Evolutionary conservation across 441 rosid genomes (phyloP).

Genomic region (Adansonia grandidieri): DNA sequence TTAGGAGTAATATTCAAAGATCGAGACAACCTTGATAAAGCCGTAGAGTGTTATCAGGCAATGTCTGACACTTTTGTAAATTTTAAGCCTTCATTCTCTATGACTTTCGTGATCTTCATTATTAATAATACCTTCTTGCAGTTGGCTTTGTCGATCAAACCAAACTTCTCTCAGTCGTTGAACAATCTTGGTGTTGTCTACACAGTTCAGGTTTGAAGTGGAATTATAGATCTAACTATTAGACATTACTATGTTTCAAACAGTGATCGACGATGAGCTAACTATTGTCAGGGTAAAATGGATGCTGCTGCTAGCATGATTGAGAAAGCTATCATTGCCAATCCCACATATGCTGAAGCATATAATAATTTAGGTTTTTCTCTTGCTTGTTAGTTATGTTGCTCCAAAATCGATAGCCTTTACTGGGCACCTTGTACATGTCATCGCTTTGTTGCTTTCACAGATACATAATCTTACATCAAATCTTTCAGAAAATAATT

Average conservation of each 20-base stretch:
- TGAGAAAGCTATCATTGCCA: constrained; percentile 93
- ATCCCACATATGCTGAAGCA: constrained; percentile 97
- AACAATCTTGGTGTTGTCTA: constrained; percentile 99
- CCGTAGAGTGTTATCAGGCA: constrained; percentile 99
- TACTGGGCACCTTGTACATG: background rate
- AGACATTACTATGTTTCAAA: constrained; percentile 18
- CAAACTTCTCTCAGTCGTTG: constrained; percentile 94
- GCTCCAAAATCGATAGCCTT: background rate
- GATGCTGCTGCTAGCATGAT: constrained; percentile 99
- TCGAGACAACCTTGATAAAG: constrained; percentile 98
- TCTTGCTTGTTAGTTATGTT: constrained; percentile 27
- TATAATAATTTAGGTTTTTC: constrained; percentile 88
- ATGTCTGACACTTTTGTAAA: constrained; percentile 29
- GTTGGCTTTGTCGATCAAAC: constrained; percentile 96
- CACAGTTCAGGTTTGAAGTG: constrained; percentile 88
- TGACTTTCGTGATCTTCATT: constrained; percentile 18
- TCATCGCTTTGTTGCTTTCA: background rate
- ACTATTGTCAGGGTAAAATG: constrained; percentile 86
- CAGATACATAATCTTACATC: background rate
- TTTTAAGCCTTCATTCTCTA: constrained; percentile 23
- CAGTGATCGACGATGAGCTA: constrained; percentile 28
- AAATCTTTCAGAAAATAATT: background rate
- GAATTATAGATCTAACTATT: constrained; percentile 21
- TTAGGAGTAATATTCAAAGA: constrained; percentile 98
- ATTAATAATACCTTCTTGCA: constrained; percentile 41